Evolutionary conservation across 495 filamentous ascomycete genomes (phyloP).

Genomic region (Aspergillus conjunctus): DNA sequence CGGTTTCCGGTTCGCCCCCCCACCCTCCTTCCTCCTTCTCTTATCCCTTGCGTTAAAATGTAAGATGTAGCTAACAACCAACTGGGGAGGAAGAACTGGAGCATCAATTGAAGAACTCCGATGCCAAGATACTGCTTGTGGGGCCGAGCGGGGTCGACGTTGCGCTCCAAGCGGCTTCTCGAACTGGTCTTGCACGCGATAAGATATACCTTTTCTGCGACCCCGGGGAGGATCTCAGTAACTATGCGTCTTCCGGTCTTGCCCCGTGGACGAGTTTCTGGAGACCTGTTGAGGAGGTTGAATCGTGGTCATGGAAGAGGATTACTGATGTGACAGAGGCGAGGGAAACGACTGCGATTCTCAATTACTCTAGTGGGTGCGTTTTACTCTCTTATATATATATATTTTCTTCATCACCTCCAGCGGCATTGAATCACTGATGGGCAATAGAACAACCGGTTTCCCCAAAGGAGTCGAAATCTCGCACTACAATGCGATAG

Average conservation of each 20-base stretch:
- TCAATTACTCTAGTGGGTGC: constrained; percentile 19
- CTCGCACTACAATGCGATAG: constrained; percentile 16
- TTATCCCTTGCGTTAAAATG: not conserved
- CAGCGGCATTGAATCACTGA: not conserved
- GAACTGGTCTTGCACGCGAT: not conserved
- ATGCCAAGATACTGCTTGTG: constrained; percentile 11
- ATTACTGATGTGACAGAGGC: constrained; percentile 12
- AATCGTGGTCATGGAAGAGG: constrained; percentile 13
- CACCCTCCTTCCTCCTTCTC: not conserved
- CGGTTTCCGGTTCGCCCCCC: constrained; percentile 2
- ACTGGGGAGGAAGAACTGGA: not conserved
- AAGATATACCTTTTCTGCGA: constrained; percentile 7
- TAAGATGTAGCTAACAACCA: not conserved
- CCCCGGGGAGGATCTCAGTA: not conserved
- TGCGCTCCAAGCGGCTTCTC: constrained; percentile 1
- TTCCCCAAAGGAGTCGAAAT: constrained; percentile 19
- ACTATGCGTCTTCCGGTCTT: not conserved
- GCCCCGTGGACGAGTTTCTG: constrained; percentile 11
- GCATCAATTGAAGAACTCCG: constrained; percentile 14
- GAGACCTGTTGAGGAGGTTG: constrained; percentile 9
- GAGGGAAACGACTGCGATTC: constrained; percentile 6
- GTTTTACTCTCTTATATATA: not conserved
- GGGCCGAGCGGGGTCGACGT: not conserved
- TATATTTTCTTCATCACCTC: not conserved
- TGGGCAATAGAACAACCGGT: constrained; percentile 13